Evolutionary conservation across 2,329 filamentous ascomycete species (phyloP).

Genomic region (Hypoxylon sp.): DNA sequence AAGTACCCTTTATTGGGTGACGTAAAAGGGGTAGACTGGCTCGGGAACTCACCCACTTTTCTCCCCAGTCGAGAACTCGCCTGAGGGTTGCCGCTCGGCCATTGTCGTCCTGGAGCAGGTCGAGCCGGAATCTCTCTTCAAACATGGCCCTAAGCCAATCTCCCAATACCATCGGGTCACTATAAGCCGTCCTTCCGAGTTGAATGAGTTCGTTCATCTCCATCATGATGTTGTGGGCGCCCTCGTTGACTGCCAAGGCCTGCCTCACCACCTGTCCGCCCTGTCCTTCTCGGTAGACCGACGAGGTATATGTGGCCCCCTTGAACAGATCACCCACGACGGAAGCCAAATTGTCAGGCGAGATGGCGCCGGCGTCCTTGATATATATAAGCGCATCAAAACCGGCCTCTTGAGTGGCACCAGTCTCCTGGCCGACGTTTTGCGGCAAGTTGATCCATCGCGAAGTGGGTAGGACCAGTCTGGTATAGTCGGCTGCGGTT

Average conservation of each 20-base stretch:
- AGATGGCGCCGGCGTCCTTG: not conserved
- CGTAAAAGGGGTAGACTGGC: not conserved
- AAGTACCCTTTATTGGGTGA: not conserved
- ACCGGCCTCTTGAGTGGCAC: too few species aligned
- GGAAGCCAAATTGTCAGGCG: too few species aligned
- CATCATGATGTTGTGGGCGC: not conserved
- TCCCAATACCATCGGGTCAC: not conserved
- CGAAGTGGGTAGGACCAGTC: not conserved
- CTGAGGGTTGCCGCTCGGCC: not conserved
- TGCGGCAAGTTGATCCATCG: not conserved
- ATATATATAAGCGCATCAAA: constrained; percentile 8
- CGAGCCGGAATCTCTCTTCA: not conserved
- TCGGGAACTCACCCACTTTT: constrained; percentile 7
- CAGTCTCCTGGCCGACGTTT: not conserved
- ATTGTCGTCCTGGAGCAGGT: not conserved
- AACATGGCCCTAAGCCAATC: constrained; percentile 10
- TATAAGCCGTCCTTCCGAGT: constrained; percentile 4
- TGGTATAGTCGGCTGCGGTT: too few species aligned
- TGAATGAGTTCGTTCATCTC: constrained; percentile 8
- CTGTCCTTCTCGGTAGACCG: not conserved
- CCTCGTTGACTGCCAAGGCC: not conserved
- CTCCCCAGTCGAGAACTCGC: not conserved
- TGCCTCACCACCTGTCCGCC: not conserved
- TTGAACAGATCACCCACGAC: too few species aligned
- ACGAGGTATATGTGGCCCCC: not conserved